phyloP scores from a whole-genome alignment of 129 eudicot genomes.

The Cynara cardunculus region DNA sequence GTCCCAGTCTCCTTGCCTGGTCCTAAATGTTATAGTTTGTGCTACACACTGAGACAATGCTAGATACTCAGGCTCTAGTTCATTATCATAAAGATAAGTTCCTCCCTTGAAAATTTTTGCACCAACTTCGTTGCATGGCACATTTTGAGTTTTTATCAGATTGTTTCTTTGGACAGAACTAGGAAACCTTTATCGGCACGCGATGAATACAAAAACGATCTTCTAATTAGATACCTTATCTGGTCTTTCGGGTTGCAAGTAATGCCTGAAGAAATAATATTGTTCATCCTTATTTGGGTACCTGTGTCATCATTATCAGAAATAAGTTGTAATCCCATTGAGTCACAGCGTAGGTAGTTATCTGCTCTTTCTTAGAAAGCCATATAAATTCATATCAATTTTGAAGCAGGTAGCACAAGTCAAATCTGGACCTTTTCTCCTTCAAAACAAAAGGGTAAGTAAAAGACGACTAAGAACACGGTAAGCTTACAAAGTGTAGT shows the following conservation, averaged over 20 bases:
- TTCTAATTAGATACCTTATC: too few species aligned
- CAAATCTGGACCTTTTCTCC: neutral
- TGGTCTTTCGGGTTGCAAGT: constrained; percentile 68
- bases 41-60: too few species aligned
- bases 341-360: neutral
- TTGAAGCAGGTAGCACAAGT: neutral
- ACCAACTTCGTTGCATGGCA: neutral
- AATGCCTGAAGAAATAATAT: constrained; percentile 86
- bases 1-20: neutral
- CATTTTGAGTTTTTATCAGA: neutral
- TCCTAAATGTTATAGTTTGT: too few species aligned
- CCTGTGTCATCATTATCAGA: constrained; percentile 35
- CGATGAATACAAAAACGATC: constrained; percentile 2
- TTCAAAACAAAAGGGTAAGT: neutral
- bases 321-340: neutral
- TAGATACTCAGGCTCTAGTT: neutral
- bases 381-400: neutral
- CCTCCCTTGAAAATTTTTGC: neutral
- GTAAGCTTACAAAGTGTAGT: constrained; percentile 76
- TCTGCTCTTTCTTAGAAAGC: neutral
- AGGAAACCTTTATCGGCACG: constrained; percentile 27
- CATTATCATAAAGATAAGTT: neutral
- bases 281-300: constrained; percentile 89
- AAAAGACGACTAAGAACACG: constrained; percentile 11
- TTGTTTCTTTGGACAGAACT: constrained; percentile 17